Conservation (phyloP, 192 early-diverging fungal genomes). For the Coemansia sp. region DNA sequence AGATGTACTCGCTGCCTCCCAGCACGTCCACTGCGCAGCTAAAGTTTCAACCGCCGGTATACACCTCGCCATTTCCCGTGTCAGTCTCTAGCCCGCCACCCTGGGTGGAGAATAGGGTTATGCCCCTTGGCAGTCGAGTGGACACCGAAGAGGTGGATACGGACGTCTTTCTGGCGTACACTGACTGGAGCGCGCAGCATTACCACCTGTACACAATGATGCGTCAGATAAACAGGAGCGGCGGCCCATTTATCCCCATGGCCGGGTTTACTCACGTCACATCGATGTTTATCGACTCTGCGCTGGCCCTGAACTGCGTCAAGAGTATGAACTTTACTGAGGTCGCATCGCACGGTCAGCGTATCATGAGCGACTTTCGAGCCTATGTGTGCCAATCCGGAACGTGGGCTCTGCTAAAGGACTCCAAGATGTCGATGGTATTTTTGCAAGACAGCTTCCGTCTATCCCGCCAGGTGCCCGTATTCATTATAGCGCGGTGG, state of each 20-base stretch:
- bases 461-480: slow-evolving; percentile 37
- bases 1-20: slow-evolving; percentile 31
- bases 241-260: slow-evolving; percentile 23
- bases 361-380: slow-evolving; percentile 49
- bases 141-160: slow-evolving; percentile 42
- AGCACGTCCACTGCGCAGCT: not conserved
- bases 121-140: slow-evolving; percentile 33
- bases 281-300: slow-evolving; percentile 53
- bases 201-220: slow-evolving; percentile 36
- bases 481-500: slow-evolving; percentile 47
- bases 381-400: slow-evolving; percentile 47
- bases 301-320: slow-evolving; percentile 39
- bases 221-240: slow-evolving; percentile 25
- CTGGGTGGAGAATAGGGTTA: slow-evolving; percentile 15
- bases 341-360: slow-evolving; percentile 36
- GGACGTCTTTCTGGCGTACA: slow-evolving; percentile 28
- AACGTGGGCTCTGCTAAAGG: slow-evolving; percentile 53
- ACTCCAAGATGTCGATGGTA: slow-evolving; percentile 38
- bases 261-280: slow-evolving; percentile 44
- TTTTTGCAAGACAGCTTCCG: slow-evolving; percentile 47
- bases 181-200: slow-evolving; percentile 44
- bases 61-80: slow-evolving; percentile 21
- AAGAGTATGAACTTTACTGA: slow-evolving; percentile 52
- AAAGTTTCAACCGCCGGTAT: slow-evolving; percentile 33
- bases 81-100: slow-evolving; percentile 16